Evolutionary conservation across 139 green algal genomes (phyloP).

Genomic region (Chlorella sorokiniana): DNA sequence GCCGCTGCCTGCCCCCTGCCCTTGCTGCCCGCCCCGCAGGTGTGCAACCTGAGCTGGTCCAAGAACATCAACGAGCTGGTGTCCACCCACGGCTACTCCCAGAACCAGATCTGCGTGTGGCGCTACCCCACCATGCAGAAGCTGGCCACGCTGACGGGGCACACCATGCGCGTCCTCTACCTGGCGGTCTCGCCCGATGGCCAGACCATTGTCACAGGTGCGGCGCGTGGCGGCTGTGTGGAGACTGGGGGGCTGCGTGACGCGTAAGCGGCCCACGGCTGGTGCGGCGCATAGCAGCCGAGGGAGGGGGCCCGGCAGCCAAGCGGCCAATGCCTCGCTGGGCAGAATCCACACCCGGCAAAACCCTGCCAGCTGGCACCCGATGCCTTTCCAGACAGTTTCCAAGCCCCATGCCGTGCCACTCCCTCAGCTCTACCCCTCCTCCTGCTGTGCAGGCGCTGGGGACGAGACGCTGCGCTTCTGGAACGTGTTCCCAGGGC

Average conservation of each 20-base stretch:
- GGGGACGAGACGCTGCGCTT: conserved; percentile 96
- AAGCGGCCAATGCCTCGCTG: too few species aligned
- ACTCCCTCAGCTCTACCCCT: neutral
- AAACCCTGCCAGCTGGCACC: too few species aligned
- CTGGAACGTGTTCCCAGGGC: conserved; percentile 92
- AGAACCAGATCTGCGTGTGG: conserved; percentile 94
- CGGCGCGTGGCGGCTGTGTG: conserved; percentile 21
- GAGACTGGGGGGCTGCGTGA: neutral
- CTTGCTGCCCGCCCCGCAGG: conserved; percentile 50
- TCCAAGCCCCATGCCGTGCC: neutral
- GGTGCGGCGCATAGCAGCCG: too few species aligned
- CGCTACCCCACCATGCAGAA: conserved; percentile 79
- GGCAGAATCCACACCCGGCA: too few species aligned
- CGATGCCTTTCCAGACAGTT: too few species aligned
- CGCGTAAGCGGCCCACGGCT: neutral
- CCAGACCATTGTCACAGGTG: conserved; percentile 97
- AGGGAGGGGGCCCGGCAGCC: too few species aligned
- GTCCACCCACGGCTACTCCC: conserved; percentile 95
- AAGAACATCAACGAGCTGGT: conserved; percentile 98
- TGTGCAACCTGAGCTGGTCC: conserved; percentile 97
- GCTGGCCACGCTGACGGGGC: conserved; percentile 92
- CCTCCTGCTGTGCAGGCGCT: conserved; percentile 36
- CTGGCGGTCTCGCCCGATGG: conserved; percentile 94
- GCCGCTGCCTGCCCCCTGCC: too few species aligned
- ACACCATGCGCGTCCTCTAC: conserved; percentile 95